Base-by-base conservation (phyloP, 1,284 basidiomycete genomes). In the Cutaneotrichosporon arboriforme region DNA sequence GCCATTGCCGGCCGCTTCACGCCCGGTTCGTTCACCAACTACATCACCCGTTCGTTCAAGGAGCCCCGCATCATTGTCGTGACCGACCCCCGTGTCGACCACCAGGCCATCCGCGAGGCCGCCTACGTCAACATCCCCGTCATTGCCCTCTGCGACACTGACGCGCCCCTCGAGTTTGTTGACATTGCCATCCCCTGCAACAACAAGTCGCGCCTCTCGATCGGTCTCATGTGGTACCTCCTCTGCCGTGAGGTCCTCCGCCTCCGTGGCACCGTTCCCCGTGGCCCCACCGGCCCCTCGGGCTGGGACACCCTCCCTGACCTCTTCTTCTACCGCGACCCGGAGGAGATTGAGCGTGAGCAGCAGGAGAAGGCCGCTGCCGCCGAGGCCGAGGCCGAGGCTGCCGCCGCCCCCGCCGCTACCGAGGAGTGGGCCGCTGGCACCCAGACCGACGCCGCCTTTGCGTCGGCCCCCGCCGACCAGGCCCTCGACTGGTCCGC, bases 321-420 rank as follows among this genome's bases (percentile, higher is more conserved):
- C 80, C 92, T 97, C 90, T 97, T 97, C 90, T 97, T 97, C 87
- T 98, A 97, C 86, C 90, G 94, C 72, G 94, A 97, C 80, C 92
- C 94, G 60, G 93, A 97, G 76, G 94, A 97, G 80, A 87, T 96
- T 66, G 93, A 97, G 84, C 92, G 97, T 79, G 87, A 89, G 70
- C 85, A 88, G 74, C 90, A 92, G 75, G 89, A 91, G 77, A 87
- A 88, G 43, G 88, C 87, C 63, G 89, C 88, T 77, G 79, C 81
- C 57, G 81, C 83, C 42, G 81, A 81, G 56, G 81, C 81, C 59
- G 80, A 77, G 61, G 82, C 79, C 57, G 81, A 78, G 55, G 77
- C 76, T 45, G 76, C 79, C 52, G 55, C 60, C 48, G 74, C 75
- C 62, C 72, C 77, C 21, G 71, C 67, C 52, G 75, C 76, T 60